Evolutionary conservation across 23 red algal genomes (phyloP).

Genomic region (Agarophyton chilense): DNA sequence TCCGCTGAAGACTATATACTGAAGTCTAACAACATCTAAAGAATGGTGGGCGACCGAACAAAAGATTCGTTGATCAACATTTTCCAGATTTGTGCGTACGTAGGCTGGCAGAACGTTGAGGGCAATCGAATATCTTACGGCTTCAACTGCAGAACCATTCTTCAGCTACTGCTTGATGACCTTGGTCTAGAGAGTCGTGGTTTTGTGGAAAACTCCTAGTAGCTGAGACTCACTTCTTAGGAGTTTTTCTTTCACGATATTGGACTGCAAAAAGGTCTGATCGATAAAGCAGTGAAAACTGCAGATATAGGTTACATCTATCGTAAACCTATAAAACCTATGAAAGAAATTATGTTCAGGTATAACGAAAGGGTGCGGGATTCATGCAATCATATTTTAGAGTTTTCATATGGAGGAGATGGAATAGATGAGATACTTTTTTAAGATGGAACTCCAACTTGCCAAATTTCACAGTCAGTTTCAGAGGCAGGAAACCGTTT

Average conservation of each 20-base stretch:
- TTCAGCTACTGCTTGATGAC: conserved; percentile 94
- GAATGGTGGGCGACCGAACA: conserved; percentile 96
- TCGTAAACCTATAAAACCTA: conserved; percentile 91
- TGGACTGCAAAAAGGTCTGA: conserved; percentile 94
- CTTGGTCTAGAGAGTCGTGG: conserved; percentile 92
- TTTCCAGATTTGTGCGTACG: conserved; percentile 97
- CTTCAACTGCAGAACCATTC: too few relatives aligned
- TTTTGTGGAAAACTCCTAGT: conserved; percentile 98
- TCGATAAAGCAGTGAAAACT: conserved; percentile 99
- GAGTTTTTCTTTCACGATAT: conserved; percentile 99
- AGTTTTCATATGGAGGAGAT: too few relatives aligned
- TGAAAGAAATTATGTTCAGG: too few relatives aligned
- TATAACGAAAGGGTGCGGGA: too few relatives aligned
- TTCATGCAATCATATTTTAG: too few relatives aligned
- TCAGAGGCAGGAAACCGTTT: too few relatives aligned
- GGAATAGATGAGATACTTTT: too few relatives aligned
- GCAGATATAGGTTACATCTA: conserved; percentile 99
- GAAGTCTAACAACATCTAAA: conserved; percentile 98
- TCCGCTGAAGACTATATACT: too few relatives aligned
- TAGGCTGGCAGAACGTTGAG: conserved; percentile 98
- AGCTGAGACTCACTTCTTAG: conserved; percentile 81
- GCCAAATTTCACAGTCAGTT: too few relatives aligned
- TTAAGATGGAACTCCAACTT: too few relatives aligned
- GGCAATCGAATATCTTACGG: too few relatives aligned
- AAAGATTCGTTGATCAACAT: conserved; percentile 99